Conservation (phyloP, 176 grass and related monocot genomes). For the Oryza meyeriana region DNA sequence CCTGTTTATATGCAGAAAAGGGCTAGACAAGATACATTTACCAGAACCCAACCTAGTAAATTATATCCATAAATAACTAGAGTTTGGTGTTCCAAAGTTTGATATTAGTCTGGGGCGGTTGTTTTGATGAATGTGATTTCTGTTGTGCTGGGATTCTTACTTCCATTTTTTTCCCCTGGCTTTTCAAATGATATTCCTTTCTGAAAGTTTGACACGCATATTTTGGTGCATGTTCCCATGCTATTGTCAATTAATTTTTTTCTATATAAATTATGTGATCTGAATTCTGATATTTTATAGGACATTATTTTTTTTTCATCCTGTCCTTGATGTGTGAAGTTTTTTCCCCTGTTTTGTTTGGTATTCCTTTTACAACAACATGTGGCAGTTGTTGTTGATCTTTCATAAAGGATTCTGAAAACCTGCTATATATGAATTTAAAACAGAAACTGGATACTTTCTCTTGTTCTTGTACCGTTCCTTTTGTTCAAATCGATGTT, state of each 20-base stretch:
- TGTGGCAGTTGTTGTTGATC: background rate
- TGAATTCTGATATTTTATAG: background rate
- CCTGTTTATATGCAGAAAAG: background rate
- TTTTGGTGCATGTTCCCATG: background rate
- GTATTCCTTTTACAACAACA: background rate
- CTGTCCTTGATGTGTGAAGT: background rate
- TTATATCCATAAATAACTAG: background rate
- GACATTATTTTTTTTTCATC: constrained; percentile 7
- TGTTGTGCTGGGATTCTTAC: background rate
- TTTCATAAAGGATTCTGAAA: constrained; percentile 7
- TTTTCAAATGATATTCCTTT: background rate
- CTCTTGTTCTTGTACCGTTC: background rate
- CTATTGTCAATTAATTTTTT: background rate
- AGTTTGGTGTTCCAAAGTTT: background rate
- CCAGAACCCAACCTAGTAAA: background rate
- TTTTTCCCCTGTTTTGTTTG: background rate
- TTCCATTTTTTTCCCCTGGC: background rate
- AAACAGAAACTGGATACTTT: background rate
- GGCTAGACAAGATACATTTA: background rate
- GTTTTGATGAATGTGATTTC: background rate
- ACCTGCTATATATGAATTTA: background rate
- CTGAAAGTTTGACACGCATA: background rate
- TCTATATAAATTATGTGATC: background rate
- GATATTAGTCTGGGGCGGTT: background rate
- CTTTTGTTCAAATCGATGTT: background rate